phyloP scores from a whole-genome alignment of 352 stramenopile genomes.

The Blastocystis sp. region DNA sequence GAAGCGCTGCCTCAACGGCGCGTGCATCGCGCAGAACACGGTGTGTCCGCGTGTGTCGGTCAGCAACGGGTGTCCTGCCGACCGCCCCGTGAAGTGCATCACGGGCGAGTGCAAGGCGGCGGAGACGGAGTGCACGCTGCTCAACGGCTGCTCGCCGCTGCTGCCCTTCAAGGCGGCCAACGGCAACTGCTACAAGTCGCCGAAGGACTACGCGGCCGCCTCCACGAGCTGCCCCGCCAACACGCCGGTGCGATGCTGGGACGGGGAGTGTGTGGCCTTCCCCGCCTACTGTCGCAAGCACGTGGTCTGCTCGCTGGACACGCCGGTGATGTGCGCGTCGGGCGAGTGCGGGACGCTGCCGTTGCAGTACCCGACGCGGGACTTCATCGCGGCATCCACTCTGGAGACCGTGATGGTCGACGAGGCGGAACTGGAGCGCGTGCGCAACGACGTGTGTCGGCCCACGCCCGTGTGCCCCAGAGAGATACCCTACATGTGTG shows the following conservation, averaged over 20 bases:
- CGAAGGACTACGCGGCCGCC: neutral
- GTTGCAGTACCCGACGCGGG: slow-evolving; percentile 29
- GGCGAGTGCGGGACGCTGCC: slow-evolving; percentile 21
- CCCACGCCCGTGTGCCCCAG: slow-evolving; percentile 18
- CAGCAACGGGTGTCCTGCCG: slow-evolving; percentile 12
- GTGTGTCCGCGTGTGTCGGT: neutral
- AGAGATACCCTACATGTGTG: slow-evolving; percentile 6
- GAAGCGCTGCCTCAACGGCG: slow-evolving; percentile 12
- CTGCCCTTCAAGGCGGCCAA: neutral
- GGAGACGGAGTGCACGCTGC: slow-evolving; percentile 3
- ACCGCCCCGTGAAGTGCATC: slow-evolving; percentile 22
- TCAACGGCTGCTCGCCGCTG: slow-evolving; percentile 41
- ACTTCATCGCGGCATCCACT: neutral
- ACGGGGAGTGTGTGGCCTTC: slow-evolving; percentile 8
- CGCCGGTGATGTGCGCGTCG: neutral
- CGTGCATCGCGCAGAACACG: neutral
- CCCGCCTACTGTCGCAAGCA: neutral
- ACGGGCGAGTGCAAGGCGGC: neutral
- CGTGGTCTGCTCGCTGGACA: neutral
- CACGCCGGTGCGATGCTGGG: slow-evolving; percentile 14
- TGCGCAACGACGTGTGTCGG: slow-evolving; percentile 52
- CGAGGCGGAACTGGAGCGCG: neutral
- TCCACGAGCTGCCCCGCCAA: neutral
- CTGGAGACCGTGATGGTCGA: neutral
- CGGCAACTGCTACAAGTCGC: slow-evolving; percentile 2